Evolutionary conservation across 2,329 filamentous ascomycete genomes (phyloP), one percentile per base, ranked within the genome.

Genomic region (Pyrenophora graminea): DNA sequence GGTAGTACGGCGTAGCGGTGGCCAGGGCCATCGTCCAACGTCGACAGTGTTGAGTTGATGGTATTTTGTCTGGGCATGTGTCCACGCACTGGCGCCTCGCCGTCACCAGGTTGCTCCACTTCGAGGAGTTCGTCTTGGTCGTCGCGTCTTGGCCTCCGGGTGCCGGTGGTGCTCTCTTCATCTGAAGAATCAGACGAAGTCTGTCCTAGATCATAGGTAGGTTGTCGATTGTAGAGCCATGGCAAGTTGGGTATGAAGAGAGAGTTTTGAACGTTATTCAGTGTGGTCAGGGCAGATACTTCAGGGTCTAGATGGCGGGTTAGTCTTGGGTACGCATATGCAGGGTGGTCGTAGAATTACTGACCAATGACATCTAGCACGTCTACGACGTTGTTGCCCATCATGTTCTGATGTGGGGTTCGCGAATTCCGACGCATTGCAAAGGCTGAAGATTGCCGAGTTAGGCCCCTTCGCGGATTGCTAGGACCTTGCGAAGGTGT

Each of bases 251-350:
- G 91, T 1, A 95, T 77, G 71, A 95, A 95, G 2, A 96, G 82
- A 0, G 90, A 94, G 69, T 96, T 96, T 67, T 95, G 90, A n/a
- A 96, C 86, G 66, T 96, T 96, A 42, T 90, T 95, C 8, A 95
- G 81, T 5, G 90, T 93, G 0, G 89, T 90, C 5, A 96, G 77
- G 0, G 90, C 89, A 21, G 89, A 85, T 2, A 96, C 86, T 74
- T 94, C 89, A 37, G 90, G 90, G 61, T 95, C 90, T 91, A 56
- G 27, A 36, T 6, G 13, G 5, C 13, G 44, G 21, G 56, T 77
- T 48, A 77, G 69, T 59, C 73, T 30, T 5, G 27, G 62, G 58
- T 39, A 17, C 27, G 38, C 13, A 15, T 18, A 39, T 25, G 32
- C 31, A 12, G 9, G 17, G 25, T 2, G 30, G 23, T 12, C 4